Evolutionary conservation across 1,139 yeast genomes (phyloP).

Genomic region (Kurtzmaniella quercitrusa): DNA sequence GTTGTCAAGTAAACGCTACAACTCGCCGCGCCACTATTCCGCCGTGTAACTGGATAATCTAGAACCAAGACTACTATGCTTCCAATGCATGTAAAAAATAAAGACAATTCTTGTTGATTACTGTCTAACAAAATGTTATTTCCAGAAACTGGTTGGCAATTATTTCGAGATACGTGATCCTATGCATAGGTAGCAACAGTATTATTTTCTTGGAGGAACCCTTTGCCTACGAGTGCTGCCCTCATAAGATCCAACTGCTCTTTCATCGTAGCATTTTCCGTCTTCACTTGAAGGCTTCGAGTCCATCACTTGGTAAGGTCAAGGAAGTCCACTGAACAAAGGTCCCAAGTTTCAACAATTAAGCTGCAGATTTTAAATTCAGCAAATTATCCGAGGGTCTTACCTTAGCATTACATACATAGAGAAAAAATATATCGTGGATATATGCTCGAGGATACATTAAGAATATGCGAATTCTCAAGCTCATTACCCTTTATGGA

Average conservation of each 20-base stretch:
- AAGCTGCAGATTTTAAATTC: too few species aligned
- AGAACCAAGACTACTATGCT: not conserved
- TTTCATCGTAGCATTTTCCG: too few species aligned
- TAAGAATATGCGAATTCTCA: not conserved
- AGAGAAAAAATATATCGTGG: not conserved
- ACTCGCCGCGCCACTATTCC: not conserved
- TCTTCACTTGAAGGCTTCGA: too few species aligned
- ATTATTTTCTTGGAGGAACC: not conserved
- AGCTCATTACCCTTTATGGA: not conserved
- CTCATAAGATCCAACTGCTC: not conserved
- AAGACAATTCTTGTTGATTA: not conserved
- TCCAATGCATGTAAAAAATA: constrained; percentile 1
- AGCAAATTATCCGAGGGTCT: not conserved
- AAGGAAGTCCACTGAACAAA: too few species aligned
- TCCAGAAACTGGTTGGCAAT: not conserved
- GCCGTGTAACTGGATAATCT: not conserved
- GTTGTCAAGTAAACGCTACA: not conserved
- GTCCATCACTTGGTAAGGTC: too few species aligned
- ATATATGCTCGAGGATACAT: not conserved
- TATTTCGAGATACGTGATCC: not conserved
- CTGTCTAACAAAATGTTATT: not conserved
- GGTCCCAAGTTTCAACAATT: too few species aligned
- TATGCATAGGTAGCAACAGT: not conserved
- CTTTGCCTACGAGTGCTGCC: not conserved
- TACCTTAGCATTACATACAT: too few species aligned